These are phyloP conservation scores for Kodamaea leandrae DNA, from an alignment of 805 yeast genomes.

Conservation along the genomic window DNA sequence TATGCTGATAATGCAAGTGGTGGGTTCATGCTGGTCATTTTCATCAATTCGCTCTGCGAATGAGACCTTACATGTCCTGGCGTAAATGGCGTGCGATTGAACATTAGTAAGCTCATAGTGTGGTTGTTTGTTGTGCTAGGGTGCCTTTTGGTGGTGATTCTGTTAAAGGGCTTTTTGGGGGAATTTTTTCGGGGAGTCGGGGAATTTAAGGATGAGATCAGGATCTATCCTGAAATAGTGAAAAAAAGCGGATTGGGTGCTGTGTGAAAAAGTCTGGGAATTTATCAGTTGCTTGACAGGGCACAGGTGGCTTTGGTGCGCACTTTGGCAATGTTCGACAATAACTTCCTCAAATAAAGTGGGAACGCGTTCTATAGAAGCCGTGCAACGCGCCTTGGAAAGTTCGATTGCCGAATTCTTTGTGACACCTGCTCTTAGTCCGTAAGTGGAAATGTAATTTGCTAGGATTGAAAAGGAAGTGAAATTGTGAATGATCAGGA, in stretches of 20 bases:
- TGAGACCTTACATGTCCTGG: constrained; percentile 33
- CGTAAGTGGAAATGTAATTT: constrained; percentile 1
- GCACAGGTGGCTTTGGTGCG: background rate
- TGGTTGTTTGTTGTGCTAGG: background rate
- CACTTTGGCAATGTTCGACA: too few species aligned
- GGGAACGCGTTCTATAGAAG: background rate
- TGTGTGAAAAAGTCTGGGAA: background rate
- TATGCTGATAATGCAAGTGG: constrained; percentile 7
- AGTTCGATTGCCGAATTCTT: too few species aligned
- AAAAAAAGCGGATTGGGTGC: constrained; percentile 1
- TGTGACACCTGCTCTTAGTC: constrained; percentile 2
- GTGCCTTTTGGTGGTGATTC: background rate
- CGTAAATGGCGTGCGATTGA: constrained; percentile 27
- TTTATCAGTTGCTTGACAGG: background rate
- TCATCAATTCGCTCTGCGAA: constrained; percentile 32
- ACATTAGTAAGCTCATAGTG: constrained; percentile 10
- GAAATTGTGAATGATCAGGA: constrained; percentile 9
- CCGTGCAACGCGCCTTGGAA: constrained; percentile 2
- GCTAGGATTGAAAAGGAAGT: constrained; percentile 3
- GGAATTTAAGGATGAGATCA: constrained; percentile 7
- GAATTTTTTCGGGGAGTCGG: constrained; percentile 9
- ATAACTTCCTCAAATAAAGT: too few species aligned
- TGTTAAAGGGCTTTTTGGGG: constrained; percentile 5
- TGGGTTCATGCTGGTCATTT: constrained; percentile 9
- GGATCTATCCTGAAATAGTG: constrained; percentile 6